A percentile compares a stretch with the other conserved stretches of the same genome.
These are phyloP conservation scores for Candida piceae DNA, from an alignment of 805 yeast species.

Conservation along the genomic window DNA sequence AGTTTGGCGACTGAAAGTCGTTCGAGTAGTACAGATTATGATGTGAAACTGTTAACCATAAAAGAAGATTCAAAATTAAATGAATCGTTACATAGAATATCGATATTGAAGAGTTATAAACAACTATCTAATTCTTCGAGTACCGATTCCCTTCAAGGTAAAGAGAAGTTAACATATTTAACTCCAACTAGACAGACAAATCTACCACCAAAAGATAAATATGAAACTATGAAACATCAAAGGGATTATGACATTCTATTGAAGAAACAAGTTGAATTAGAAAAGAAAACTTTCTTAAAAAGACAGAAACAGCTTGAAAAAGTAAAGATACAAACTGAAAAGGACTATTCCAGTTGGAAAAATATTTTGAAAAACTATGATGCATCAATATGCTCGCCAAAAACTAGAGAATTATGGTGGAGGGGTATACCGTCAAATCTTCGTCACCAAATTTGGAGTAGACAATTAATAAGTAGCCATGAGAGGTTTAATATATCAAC, in stretches of 20 bases:
- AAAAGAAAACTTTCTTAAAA: slow-evolving; percentile 29
- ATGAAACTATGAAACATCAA: slow-evolving; percentile 51
- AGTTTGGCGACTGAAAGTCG: slow-evolving; percentile 1
- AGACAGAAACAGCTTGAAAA: slow-evolving; percentile 30
- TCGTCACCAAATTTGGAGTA: slow-evolving; percentile 49
- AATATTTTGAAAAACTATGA: slow-evolving; percentile 35
- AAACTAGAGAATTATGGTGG: slow-evolving; percentile 56
- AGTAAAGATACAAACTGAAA: slow-evolving; percentile 30
- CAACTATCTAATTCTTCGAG: slow-evolving; percentile 1
- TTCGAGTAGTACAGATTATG: slow-evolving; percentile 11
- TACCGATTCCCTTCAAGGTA: slow-evolving; percentile 3
- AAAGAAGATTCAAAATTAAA: slow-evolving; percentile 30
- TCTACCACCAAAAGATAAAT: slow-evolving; percentile 58
- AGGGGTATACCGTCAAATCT: slow-evolving; percentile 44
- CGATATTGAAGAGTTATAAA: slow-evolving; percentile 23
- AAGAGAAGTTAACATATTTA: slow-evolving; percentile 22
- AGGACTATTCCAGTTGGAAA: slow-evolving; percentile 39
- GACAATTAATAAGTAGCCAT: slow-evolving; percentile 31
- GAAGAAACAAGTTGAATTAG: slow-evolving; percentile 36
- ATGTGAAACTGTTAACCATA: slow-evolving; percentile 32
- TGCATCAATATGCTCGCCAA: slow-evolving; percentile 30
- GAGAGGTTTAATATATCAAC: slow-evolving; percentile 26
- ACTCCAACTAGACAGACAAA: slow-evolving; percentile 57
- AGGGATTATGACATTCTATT: slow-evolving; percentile 45
- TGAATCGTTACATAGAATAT: slow-evolving; percentile 34